A percentile compares a stretch with the other conserved stretches of the same genome.
These are phyloP conservation scores for Botrytis paeoniae DNA, from an alignment of 2,329 filamentous ascomycete genomes.

Conservation along the genomic window DNA sequence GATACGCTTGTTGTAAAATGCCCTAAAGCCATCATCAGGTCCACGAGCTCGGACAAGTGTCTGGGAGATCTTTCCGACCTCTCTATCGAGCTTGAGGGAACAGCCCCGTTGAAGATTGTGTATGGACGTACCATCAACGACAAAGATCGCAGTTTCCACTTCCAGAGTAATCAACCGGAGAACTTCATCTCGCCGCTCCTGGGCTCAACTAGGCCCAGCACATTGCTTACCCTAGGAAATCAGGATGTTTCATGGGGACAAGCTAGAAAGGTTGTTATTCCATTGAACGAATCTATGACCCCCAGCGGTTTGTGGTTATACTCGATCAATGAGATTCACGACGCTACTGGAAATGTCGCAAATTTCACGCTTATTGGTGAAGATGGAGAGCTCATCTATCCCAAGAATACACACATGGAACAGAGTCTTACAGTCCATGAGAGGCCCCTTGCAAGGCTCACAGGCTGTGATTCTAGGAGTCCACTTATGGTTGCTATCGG, in stretches of 20 bases:
- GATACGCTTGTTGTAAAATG: conserved; percentile 85
- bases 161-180: conserved; percentile 91
- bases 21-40: conserved; percentile 72
- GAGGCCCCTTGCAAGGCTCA: conserved; percentile 69
- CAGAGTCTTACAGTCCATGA: conserved; percentile 85
- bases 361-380: conserved; percentile 67
- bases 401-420: conserved; percentile 60
- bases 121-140: conserved; percentile 88
- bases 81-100: conserved; percentile 78
- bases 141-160: conserved; percentile 78
- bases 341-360: conserved; percentile 83
- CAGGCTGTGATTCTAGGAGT: conserved; percentile 73
- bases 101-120: conserved; percentile 85
- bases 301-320: conserved; percentile 82
- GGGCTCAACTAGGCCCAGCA: conserved; percentile 55
- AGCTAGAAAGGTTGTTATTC: conserved; percentile 70
- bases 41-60: conserved; percentile 67
- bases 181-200: conserved; percentile 75
- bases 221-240: conserved; percentile 54
- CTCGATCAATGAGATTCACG: conserved; percentile 84
- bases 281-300: conserved; percentile 85
- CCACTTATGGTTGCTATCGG: conserved; percentile 83
- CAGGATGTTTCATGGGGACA: conserved; percentile 80
- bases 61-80: conserved; percentile 85
- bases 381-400: conserved; percentile 60